Evolutionary conservation across 2,329 filamentous ascomycete species (phyloP).

Genomic region (Catunica adiposa): DNA sequence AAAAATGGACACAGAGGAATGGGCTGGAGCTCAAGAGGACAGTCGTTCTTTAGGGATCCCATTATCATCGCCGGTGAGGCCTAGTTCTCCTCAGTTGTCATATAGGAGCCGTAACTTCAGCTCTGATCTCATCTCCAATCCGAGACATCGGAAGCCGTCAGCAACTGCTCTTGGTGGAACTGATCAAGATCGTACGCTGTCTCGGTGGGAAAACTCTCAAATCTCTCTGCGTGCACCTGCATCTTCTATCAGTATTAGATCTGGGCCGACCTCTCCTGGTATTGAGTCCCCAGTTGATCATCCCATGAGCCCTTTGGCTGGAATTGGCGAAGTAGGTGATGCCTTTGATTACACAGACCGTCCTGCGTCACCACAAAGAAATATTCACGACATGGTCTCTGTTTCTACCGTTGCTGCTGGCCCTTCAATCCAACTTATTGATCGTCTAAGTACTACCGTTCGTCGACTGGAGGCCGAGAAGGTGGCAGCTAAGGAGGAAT

Average conservation of each 20-base stretch:
- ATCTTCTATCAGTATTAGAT: constrained; percentile 1
- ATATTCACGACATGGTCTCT: constrained; percentile 70
- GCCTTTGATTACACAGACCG: constrained; percentile 33
- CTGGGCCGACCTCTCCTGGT: background rate
- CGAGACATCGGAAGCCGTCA: constrained; percentile 1
- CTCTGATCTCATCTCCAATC: constrained; percentile 4
- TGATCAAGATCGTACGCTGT: constrained; percentile 8
- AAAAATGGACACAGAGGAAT: background rate
- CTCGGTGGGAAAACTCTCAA: constrained; percentile 3
- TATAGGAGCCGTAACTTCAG: constrained; percentile 2
- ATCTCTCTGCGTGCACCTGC: background rate
- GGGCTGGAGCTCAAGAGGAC: background rate
- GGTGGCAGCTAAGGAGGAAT: constrained; percentile 72
- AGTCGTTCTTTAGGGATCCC: background rate
- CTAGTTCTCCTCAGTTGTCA: constrained; percentile 9
- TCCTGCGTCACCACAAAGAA: constrained; percentile 46
- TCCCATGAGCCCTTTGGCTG: background rate
- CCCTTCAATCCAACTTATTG: constrained; percentile 85
- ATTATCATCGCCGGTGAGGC: background rate
- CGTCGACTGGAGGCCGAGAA: constrained; percentile 84
- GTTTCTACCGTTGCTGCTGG: constrained; percentile 81
- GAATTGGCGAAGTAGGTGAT: constrained; percentile 2
- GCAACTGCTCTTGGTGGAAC: background rate
- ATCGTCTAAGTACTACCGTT: constrained; percentile 87
- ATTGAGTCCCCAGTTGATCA: constrained; percentile 6